Evolutionary conservation across 805 yeast genomes (phyloP).

Genomic region (Kluyveromyces wickerhamii): DNA sequence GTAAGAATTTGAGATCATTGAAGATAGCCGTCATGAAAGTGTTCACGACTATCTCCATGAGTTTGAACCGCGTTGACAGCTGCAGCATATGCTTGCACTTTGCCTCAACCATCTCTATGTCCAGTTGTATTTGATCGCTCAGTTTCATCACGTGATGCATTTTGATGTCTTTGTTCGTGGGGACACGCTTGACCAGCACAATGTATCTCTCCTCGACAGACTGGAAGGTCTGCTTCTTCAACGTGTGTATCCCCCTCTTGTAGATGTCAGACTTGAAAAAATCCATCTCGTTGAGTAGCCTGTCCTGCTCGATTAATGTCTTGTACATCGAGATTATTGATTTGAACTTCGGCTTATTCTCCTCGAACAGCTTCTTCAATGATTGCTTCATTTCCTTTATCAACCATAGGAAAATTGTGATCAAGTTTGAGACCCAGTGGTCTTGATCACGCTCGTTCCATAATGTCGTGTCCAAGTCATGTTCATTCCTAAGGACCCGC

Average conservation of each 20-base stretch:
- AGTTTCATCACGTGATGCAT: slow-evolving; percentile 49
- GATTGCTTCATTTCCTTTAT: slow-evolving; percentile 39
- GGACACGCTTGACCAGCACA: slow-evolving; percentile 40
- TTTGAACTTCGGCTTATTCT: slow-evolving; percentile 50
- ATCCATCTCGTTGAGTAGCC: slow-evolving; percentile 31
- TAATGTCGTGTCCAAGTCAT: slow-evolving; percentile 17
- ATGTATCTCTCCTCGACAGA: slow-evolving; percentile 40
- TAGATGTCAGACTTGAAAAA: slow-evolving; percentile 29
- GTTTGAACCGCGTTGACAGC: neutral
- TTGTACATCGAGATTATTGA: slow-evolving; percentile 43
- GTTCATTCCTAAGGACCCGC: slow-evolving; percentile 16
- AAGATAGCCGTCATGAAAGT: slow-evolving; percentile 46
- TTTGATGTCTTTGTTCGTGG: slow-evolving; percentile 47
- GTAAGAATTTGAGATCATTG: slow-evolving; percentile 44
- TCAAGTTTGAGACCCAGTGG: slow-evolving; percentile 41
- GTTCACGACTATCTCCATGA: slow-evolving; percentile 31
- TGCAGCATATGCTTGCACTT: slow-evolving; percentile 45
- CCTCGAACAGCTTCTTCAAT: slow-evolving; percentile 35
- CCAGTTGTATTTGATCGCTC: slow-evolving; percentile 44
- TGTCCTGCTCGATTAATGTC: slow-evolving; percentile 42
- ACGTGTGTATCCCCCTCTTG: slow-evolving; percentile 36
- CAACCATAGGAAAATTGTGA: slow-evolving; percentile 38
- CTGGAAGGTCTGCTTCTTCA: slow-evolving; percentile 31
- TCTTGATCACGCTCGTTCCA: slow-evolving; percentile 44
- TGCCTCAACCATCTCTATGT: slow-evolving; percentile 46